These are phyloP conservation scores for Solanum lycopersicoides DNA, from an alignment of 257 asterid genomes.

Conservation along the genomic window DNA sequence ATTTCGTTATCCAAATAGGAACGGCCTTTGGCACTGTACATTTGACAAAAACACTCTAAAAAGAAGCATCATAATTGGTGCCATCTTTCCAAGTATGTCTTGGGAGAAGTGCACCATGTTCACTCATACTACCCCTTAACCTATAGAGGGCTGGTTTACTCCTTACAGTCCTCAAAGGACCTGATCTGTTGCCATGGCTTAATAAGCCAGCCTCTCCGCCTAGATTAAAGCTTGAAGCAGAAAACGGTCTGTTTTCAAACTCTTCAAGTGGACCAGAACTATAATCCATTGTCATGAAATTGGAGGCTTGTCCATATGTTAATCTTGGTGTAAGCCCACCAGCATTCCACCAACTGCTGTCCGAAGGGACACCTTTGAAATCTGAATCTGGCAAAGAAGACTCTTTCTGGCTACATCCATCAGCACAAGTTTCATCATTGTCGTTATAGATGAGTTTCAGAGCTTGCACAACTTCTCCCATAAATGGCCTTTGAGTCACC, in stretches of 20 bases:
- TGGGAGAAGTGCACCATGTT: constrained; percentile 45
- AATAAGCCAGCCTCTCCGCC: constrained; percentile 32
- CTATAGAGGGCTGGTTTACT: constrained; percentile 60
- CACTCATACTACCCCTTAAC: constrained; percentile 77
- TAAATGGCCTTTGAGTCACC: constrained; percentile 90
- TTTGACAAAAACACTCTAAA: constrained; percentile 35
- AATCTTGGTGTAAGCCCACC: constrained; percentile 56
- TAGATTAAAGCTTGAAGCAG: constrained; percentile 34
- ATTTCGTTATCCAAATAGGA: constrained; percentile 11
- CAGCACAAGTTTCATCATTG: constrained; percentile 66
- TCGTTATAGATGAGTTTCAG: constrained; percentile 87
- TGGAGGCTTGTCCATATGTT: constrained; percentile 57
- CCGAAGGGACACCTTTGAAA: constrained; percentile 60
- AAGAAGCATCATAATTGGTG: constrained; percentile 44
- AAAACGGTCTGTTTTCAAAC: constrained; percentile 49
- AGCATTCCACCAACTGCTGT: constrained; percentile 98
- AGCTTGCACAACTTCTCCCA: constrained; percentile 98
- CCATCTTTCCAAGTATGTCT: constrained; percentile 53
- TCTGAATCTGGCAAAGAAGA: constrained; percentile 82
- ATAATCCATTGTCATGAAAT: constrained; percentile 90
- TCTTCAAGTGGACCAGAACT: constrained; percentile 84
- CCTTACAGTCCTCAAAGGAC: constrained; percentile 65
- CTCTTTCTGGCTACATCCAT: constrained; percentile 65
- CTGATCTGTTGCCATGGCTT: constrained; percentile 70
- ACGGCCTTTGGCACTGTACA: constrained; percentile 59